Conservation (phyloP, 2,329 filamentous ascomycete genomes). For the Curvularia lunata region DNA sequence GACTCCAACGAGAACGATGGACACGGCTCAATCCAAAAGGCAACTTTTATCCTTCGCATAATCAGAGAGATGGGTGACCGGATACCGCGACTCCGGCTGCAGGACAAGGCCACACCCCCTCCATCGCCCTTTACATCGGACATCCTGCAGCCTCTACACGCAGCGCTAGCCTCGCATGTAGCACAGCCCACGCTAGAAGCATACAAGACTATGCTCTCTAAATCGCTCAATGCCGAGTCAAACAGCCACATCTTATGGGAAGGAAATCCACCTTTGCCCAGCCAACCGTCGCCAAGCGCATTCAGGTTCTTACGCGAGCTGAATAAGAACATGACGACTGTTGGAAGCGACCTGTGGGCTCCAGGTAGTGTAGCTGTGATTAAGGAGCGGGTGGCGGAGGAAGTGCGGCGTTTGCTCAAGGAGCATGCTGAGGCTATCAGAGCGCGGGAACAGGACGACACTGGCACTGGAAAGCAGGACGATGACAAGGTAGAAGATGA, state of each 20-base stretch:
- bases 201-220: conserved; percentile 53
- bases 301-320: conserved; percentile 75
- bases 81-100: conserved; percentile 40
- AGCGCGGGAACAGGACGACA: conserved; percentile 7
- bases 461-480: conserved; percentile 11
- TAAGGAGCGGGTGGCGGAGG: conserved; percentile 63
- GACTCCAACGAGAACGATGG: conserved; percentile 42
- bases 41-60: conserved; percentile 71
- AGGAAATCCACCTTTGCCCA: conserved; percentile 73
- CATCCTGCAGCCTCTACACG: conserved; percentile 69
- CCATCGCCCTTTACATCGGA: conserved; percentile 49
- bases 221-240: conserved; percentile 57
- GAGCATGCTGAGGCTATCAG: conserved; percentile 47
- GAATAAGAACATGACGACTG: conserved; percentile 69
- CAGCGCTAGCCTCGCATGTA: conserved; percentile 63
- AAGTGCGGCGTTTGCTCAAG: conserved; percentile 52
- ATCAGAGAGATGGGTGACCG: conserved; percentile 75
- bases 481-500: conserved; percentile 9
- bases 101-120: conserved; percentile 37
- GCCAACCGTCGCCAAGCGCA: conserved; percentile 75
- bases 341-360: conserved; percentile 83
- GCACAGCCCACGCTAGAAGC: conserved; percentile 55
- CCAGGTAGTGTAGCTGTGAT: conserved; percentile 67
- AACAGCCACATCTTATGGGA: conserved; percentile 79
- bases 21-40: conserved; percentile 51